Evolutionary conservation across 208 protist genomes (phyloP).

Genomic region (Trypanosoma congolense): DNA sequence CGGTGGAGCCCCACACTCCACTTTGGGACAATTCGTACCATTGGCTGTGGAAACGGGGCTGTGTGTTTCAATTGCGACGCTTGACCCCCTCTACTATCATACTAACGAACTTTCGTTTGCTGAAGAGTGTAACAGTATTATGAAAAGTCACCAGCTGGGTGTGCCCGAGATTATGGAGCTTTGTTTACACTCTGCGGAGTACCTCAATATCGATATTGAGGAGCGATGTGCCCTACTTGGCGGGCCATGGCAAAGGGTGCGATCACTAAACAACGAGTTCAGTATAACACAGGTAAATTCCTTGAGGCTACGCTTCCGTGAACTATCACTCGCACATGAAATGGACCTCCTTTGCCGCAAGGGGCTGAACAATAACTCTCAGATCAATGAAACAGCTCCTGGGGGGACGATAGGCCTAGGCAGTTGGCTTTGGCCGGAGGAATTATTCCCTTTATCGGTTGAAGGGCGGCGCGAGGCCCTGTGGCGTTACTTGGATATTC

Average conservation of each 20-base stretch:
- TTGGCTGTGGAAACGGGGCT: slow-evolving; percentile 90
- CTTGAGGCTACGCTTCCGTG: slow-evolving; percentile 60
- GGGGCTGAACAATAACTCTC: slow-evolving; percentile 8
- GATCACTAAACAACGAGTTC: slow-evolving; percentile 45
- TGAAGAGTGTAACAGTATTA: slow-evolving; percentile 53
- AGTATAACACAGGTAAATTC: slow-evolving; percentile 57
- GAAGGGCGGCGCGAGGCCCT: slow-evolving; percentile 7
- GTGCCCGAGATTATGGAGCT: slow-evolving; percentile 66
- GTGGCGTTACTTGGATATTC: slow-evolving; percentile 21
- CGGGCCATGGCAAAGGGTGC: slow-evolving; percentile 49
- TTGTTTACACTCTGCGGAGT: slow-evolving; percentile 38
- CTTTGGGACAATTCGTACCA: slow-evolving; percentile 81
- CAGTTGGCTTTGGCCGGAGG: background rate
- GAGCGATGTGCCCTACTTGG: slow-evolving; percentile 31
- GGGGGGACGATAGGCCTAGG: background rate
- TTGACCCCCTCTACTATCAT: slow-evolving; percentile 93
- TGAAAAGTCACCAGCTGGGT: slow-evolving; percentile 38
- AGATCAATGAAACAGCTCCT: background rate
- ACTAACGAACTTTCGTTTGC: slow-evolving; percentile 55
- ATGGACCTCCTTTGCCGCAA: slow-evolving; percentile 49
- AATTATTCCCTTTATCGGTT: background rate
- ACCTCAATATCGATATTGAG: slow-evolving; percentile 17
- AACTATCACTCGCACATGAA: slow-evolving; percentile 55
- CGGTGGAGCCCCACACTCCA: slow-evolving; percentile 56
- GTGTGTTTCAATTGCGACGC: slow-evolving; percentile 93